Evolutionary conservation across 441 rosid genomes (phyloP).

Genomic region (Brassica balearica): DNA sequence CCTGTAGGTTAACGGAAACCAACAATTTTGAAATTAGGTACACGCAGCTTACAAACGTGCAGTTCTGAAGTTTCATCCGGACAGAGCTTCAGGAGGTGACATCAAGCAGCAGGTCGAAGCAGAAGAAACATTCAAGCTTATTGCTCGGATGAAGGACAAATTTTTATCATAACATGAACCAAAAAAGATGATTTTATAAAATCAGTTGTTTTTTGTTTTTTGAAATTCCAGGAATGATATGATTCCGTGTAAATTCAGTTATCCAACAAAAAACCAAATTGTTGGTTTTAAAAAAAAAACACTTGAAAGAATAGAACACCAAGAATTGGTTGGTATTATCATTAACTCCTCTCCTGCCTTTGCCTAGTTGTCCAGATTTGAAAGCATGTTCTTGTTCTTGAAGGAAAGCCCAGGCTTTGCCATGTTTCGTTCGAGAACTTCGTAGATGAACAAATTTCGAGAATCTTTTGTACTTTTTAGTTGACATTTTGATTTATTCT

Average conservation of each 20-base stretch:
- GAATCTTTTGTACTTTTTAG: too few relatives aligned
- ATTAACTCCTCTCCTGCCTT: too few relatives aligned
- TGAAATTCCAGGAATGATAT: neutral
- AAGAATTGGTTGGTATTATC: too few relatives aligned
- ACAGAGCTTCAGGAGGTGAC: slow-evolving; percentile 75
- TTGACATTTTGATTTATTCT: too few relatives aligned
- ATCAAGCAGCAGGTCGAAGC: slow-evolving; percentile 80
- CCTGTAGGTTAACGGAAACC: neutral
- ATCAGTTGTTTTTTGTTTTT: neutral
- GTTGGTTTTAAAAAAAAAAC: slow-evolving; percentile 6
- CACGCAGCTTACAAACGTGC: slow-evolving; percentile 81
- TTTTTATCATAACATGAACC: slow-evolving; percentile 43
- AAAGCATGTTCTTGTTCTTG: too few relatives aligned
- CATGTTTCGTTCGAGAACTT: too few relatives aligned
- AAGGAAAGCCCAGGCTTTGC: too few relatives aligned
- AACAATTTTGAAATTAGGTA: slow-evolving; percentile 52
- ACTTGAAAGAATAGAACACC: too few relatives aligned
- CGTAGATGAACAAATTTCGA: too few relatives aligned
- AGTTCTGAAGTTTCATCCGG: slow-evolving; percentile 77
- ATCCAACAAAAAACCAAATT: slow-evolving; percentile 23
- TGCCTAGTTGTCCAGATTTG: too few relatives aligned
- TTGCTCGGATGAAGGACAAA: slow-evolving; percentile 84
- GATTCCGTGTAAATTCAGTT: slow-evolving; percentile 33
- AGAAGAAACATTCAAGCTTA: slow-evolving; percentile 87
- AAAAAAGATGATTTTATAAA: neutral